Base-by-base conservation (phyloP, 139 green algal species). In the Coelastrella sp. region DNA sequence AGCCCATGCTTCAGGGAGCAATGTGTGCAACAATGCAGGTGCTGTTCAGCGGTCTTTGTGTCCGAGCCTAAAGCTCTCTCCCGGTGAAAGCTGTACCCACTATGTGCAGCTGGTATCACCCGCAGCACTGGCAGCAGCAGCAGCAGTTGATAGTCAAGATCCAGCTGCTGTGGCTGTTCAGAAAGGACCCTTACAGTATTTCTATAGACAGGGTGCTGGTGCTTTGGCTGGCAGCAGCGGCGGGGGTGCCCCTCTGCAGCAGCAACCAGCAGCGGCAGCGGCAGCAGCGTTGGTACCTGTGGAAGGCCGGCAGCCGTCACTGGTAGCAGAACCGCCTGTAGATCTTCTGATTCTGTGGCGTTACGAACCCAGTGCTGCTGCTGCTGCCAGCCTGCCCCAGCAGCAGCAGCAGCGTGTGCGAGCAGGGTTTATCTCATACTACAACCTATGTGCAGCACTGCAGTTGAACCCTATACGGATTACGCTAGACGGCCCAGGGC, bases 301-400 rank as follows among this genome's bases (percentile, higher is more conserved):
- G 32, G 65, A 59, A 59, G 86, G 68, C 89, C 32, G 60, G 73
- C 22, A 76, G 20, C 23, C 80, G 23, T 56, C 84, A 13, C 23
- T 90, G 59, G 78, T 81, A 5, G 81, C 92, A 47, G 92, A 94
- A 59, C 92, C 89, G 7, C 89, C 92, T 14, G 58, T 94, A 22
- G 92, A 94, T 73, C 76, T 94, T 88, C 78, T 92, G 75, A n/a
- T 92, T 17, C 22, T 94, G 74, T 94, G 92, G 92, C 89, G 86
- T 58, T 65, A 77, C 5, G 58, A 90, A 73, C 14, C 66, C 16
- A 85, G 58, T 54, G 68, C 68, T 76, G 68, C 68, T 76, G 16
- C 79, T 80, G 74, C 84, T 91, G 73, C 68, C 17, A 19, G 5
- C n/a, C 75, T 4, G 7, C 75, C 47, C 17, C 76, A 22, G 59